Conservation (phyloP, 768 basidiomycete genomes). For the Phanerochaete carnosa region DNA sequence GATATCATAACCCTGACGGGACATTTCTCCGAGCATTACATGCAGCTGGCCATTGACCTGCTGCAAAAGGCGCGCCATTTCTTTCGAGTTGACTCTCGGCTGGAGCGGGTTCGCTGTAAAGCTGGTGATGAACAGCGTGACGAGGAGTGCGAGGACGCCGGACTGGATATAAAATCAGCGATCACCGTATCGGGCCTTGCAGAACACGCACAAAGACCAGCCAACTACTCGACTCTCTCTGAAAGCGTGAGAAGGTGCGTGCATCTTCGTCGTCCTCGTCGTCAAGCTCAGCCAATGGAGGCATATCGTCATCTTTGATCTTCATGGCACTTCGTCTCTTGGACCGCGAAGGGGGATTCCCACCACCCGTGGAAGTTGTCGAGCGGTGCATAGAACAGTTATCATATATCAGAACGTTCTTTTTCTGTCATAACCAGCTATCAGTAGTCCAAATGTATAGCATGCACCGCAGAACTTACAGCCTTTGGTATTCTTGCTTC, state of each 20-base stretch:
- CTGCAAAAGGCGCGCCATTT: not conserved
- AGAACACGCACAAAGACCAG: conserved; percentile 9
- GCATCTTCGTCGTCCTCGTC: conserved; percentile 7
- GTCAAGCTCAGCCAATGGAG: conserved; percentile 1
- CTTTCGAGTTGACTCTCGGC: not conserved
- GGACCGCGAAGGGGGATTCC: not conserved
- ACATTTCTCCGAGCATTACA: not conserved
- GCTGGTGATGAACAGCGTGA: conserved; percentile 5
- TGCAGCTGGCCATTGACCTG: not conserved
- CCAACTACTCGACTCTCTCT: conserved; percentile 6
- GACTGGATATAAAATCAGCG: not conserved
- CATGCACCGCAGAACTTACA: not conserved
- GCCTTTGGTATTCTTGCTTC: not conserved
- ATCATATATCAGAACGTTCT: conserved; percentile 2
- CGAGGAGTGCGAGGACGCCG: conserved; percentile 9
- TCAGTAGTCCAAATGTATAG: not conserved
- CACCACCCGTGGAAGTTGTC: not conserved
- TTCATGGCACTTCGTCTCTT: not conserved
- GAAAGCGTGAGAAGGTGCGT: not conserved
- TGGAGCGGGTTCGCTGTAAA: not conserved
- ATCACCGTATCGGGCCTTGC: not conserved
- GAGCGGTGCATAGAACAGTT: conserved; percentile 3
- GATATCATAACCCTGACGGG: not conserved
- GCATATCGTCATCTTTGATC: conserved; percentile 3
- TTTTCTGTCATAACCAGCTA: not conserved